Evolutionary conservation across 2,329 filamentous ascomycete genomes (phyloP), one percentile per base, ranked within the genome.

Genomic region (Pseudogymnoascus sp.): DNA sequence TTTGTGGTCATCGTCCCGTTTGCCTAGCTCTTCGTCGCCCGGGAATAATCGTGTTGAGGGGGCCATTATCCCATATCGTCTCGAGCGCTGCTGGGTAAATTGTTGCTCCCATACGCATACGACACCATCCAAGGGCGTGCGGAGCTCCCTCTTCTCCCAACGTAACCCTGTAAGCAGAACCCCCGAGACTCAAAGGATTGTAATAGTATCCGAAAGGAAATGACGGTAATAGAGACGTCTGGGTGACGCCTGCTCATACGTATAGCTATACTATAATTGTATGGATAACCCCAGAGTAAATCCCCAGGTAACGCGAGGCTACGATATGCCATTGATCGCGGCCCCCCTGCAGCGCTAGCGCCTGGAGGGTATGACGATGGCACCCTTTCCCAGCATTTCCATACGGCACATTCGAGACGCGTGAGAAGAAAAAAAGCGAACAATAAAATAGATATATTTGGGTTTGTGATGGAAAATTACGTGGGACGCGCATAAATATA

Each of bases 1-100:
- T 65, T 75, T 78, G 72, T 84, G 82, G 72, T 87, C 84, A 72
- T 88, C 85, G 73, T 88, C 81, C 71, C 84, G 84, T 75, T 87
- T 88, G 63, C 84, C 84, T 64, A 86, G 78, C 78, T 87, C 84
- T 75, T 85, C 84, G 70, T 88, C 85, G 64, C 76, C 79, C 24
- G 77, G 72, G 66, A 82, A 78, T 19, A 79, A 72, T 68, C 73
- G 74, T 68, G 72, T 78, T 74, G 74, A 66, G 59, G 72, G 68
- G 61, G 72, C 67, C 77, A 79, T 79, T 43, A 53, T 72, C 50
- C 50, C 28, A 56, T 35, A 16, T 56, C 28, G 10, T 35, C 50
- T 35, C 50, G 50, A 56, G 28, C n/a, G 50, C 28, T 35, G 28
- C 50, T 35, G 28, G 28, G 28, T 56, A 33, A 6, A n/a, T 33